Percentiles rank a stretch among this genome's conserved stretches.
Conservation (phyloP, 2,329 filamentous ascomycete species). For the Neofusicoccum parvum region DNA sequence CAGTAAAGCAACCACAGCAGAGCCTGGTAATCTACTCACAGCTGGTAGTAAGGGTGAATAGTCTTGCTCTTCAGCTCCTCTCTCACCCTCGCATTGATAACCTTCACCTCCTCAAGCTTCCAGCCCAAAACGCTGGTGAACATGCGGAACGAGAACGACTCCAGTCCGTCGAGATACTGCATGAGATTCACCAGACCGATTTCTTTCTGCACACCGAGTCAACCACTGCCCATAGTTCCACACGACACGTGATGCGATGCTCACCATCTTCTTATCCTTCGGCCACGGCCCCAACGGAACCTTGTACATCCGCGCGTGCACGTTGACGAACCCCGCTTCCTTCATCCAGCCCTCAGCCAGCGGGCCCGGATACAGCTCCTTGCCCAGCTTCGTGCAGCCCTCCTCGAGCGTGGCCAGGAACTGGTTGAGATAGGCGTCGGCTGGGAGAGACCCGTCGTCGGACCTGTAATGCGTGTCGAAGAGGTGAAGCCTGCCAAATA, state of each 20-base stretch:
- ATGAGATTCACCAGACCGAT: constrained; percentile 37
- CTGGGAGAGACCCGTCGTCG: constrained; percentile 37
- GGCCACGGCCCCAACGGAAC: constrained; percentile 33
- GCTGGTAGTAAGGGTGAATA: constrained; percentile 35
- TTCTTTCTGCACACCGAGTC: not conserved
- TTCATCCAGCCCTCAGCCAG: constrained; percentile 40
- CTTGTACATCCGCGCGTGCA: constrained; percentile 37
- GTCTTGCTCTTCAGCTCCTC: constrained; percentile 33
- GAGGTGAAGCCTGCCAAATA: constrained; percentile 40
- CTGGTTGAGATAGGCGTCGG: constrained; percentile 11
- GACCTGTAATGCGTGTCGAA: constrained; percentile 45
- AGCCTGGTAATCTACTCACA: constrained; percentile 25
- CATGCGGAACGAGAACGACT: constrained; percentile 46
- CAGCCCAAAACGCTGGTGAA: constrained; percentile 46
- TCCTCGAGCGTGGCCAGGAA: constrained; percentile 6
- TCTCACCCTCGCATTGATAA: constrained; percentile 37
- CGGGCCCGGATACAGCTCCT: constrained; percentile 29
- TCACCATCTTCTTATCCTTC: constrained; percentile 27
- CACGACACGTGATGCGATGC: not conserved
- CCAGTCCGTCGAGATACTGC: constrained; percentile 45
- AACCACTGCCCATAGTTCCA: not conserved
- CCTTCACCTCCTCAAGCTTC: constrained; percentile 47
- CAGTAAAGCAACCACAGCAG: not conserved
- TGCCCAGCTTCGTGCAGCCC: constrained; percentile 22
- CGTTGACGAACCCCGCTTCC: constrained; percentile 47